Base-by-base conservation (phyloP, 2,329 filamentous ascomycete genomes). In the Alternaria rosae region DNA sequence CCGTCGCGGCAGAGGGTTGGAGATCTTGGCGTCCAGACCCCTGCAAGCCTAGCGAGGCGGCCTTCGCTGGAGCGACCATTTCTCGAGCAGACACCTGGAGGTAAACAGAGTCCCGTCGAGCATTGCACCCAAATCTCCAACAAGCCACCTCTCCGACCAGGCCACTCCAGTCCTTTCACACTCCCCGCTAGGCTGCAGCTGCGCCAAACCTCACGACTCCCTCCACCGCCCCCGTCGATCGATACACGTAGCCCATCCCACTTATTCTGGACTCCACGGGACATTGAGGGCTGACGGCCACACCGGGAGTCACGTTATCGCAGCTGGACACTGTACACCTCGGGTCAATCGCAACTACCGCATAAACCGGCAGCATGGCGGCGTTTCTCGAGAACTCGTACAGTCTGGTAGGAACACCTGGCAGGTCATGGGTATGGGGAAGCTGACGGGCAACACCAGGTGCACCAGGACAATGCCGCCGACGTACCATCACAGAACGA, bases 401-500 rank as follows among this genome's bases (percentile, higher is more conserved):
- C 87, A 97, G 93, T 83, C 84, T 99, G 83, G 93, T 79, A 76
- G 57, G 65, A 70, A 65, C 67, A 73, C 69, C 71, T 75, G 73
- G 74, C 71, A 59, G 64, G 63, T 53, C 42, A 26, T 25, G 50
- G 68, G 70, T 73, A 72, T 57, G 63, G 54, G 58, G 53, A 62
- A 64, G 74, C 76, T 78, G 74, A 79, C 73, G 56, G 63, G 47
- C 57, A 65, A 61, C 62, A 63, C 72, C 63, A 78, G 76, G 77
- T 99, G 82, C 94, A 97, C 82, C 90, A 95, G 87, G 95, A 99
- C 88, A 98, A 97, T 86, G 88, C 93, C 66, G 92, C 94, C 71
- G 95, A 98, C 81, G 90, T 96, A 76, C 94, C 95, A 61, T 89
- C 91, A 66, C 85, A 95, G 81, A 92, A 93, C 78, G 95, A 99